These are phyloP conservation scores for Leccinum olivaceopallidum DNA, from an alignment of 768 basidiomycete genomes.

Conservation along the genomic window DNA sequence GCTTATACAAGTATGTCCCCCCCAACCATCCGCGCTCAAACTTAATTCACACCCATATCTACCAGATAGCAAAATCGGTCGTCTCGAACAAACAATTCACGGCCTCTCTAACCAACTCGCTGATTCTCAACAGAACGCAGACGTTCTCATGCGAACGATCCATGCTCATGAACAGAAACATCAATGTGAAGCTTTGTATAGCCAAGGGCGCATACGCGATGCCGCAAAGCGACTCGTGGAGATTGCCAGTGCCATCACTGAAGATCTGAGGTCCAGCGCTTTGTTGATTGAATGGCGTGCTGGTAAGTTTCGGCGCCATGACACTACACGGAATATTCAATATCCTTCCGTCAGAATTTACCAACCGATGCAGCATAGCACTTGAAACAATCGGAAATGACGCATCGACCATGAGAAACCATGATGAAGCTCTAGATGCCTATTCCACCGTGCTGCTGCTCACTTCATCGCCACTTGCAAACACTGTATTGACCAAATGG, in stretches of 20 bases:
- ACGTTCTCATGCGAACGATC: not conserved
- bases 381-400: slow-evolving; percentile 3
- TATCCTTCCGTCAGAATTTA: slow-evolving; percentile 2
- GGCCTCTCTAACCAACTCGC: not conserved
- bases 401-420: not conserved
- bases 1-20: not conserved
- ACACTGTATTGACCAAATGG: slow-evolving; percentile 1
- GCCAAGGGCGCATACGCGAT: not conserved
- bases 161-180: slow-evolving; percentile 2
- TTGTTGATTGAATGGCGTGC: slow-evolving; percentile 2
- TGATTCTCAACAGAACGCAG: not conserved
- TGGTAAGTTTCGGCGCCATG: not conserved
- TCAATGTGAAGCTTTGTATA: slow-evolving; percentile 8
- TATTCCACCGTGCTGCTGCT: not conserved
- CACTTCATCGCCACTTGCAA: not conserved
- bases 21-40: too few relatives aligned
- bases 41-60: not conserved
- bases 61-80: not conserved
- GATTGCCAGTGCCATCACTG: not conserved
- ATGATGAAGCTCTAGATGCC: not conserved
- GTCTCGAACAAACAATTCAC: not conserved
- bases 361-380: not conserved
- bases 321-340: too few relatives aligned
- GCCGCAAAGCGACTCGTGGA: slow-evolving; percentile 1
- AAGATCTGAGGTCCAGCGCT: not conserved